Conservation (phyloP, 1,284 basidiomycete species). For the Trichosporon coremiiforme region DNA sequence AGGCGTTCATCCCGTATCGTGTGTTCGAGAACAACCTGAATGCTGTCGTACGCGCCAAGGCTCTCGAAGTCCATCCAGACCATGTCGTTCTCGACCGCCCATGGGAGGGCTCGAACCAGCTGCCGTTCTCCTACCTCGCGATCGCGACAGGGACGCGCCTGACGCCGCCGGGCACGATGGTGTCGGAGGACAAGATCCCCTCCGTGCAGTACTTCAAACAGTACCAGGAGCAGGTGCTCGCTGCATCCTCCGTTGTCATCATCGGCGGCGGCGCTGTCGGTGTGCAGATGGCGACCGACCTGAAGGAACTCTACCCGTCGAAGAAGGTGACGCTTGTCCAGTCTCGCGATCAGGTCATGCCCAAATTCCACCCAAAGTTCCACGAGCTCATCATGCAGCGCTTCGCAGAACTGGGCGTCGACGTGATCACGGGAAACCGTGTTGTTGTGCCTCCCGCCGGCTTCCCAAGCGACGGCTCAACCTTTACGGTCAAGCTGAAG, state of each 20-base stretch:
- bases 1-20: conserved; percentile 63
- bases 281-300: conserved; percentile 69
- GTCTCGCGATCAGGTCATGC: conserved; percentile 64
- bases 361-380: conserved; percentile 64
- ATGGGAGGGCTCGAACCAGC: conserved; percentile 25
- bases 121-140: conserved; percentile 48
- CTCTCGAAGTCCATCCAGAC: conserved; percentile 19
- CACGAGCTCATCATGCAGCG: conserved; percentile 57
- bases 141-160: conserved; percentile 49
- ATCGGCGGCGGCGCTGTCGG: conserved; percentile 57
- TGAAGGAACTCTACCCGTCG: conserved; percentile 64
- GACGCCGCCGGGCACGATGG: conserved; percentile 43
- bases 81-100: conserved; percentile 30
- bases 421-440: conserved; percentile 40
- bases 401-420: conserved; percentile 55
- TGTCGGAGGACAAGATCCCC: conserved; percentile 31
- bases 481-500: conserved; percentile 47
- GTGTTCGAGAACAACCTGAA: conserved; percentile 26
- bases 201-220: conserved; percentile 33
- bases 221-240: conserved; percentile 36
- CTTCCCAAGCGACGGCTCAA: conserved; percentile 42
- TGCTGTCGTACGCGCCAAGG: conserved; percentile 29
- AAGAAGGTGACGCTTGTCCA: conserved; percentile 70
- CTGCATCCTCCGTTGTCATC: conserved; percentile 43
- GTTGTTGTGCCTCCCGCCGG: conserved; percentile 53